A percentile compares a stretch with the other conserved stretches of the same genome.
Evolutionary conservation across 495 filamentous ascomycete species (phyloP).

Genomic region (Penicillium ucsense): DNA sequence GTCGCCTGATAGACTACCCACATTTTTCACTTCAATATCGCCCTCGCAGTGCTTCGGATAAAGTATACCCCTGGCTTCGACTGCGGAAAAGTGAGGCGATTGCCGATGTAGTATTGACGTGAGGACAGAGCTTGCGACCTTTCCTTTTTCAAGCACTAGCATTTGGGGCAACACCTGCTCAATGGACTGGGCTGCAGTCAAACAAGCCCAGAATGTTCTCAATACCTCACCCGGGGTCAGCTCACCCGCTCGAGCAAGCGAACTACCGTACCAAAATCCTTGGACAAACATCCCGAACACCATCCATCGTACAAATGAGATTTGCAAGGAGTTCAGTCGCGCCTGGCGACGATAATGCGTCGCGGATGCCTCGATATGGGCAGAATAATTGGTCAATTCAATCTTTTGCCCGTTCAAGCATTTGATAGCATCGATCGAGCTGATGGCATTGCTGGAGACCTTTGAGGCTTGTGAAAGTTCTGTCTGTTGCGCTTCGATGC

Average conservation of each 20-base stretch:
- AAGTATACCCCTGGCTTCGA: constrained; percentile 11
- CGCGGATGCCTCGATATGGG: constrained; percentile 48
- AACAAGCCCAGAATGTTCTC: constrained; percentile 75
- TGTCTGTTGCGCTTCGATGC: constrained; percentile 57
- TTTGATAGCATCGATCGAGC: constrained; percentile 79
- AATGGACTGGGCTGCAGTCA: constrained; percentile 65
- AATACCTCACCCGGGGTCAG: constrained; percentile 60
- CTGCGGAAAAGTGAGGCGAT: constrained; percentile 12
- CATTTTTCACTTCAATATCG: constrained; percentile 60
- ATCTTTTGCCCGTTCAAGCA: constrained; percentile 68
- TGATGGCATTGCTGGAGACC: constrained; percentile 55
- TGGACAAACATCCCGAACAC: constrained; percentile 76
- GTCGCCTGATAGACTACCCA: constrained; percentile 29
- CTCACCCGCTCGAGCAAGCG: constrained; percentile 46
- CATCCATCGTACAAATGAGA: constrained; percentile 62
- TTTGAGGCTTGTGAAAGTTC: constrained; percentile 66
- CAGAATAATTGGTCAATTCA: constrained; percentile 57
- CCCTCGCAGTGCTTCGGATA: constrained; percentile 43
- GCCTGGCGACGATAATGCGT: constrained; percentile 59
- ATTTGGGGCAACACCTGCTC: constrained; percentile 65
- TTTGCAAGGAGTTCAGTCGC: constrained; percentile 55
- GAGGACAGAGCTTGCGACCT: constrained; percentile 58
- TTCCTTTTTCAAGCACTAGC: constrained; percentile 68
- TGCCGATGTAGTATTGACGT: constrained; percentile 27
- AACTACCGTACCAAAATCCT: constrained; percentile 83